These are phyloP conservation scores for Ceratocystis cacaofunesta DNA, from an alignment of 2,329 filamentous ascomycete species.

Conservation along the genomic window DNA sequence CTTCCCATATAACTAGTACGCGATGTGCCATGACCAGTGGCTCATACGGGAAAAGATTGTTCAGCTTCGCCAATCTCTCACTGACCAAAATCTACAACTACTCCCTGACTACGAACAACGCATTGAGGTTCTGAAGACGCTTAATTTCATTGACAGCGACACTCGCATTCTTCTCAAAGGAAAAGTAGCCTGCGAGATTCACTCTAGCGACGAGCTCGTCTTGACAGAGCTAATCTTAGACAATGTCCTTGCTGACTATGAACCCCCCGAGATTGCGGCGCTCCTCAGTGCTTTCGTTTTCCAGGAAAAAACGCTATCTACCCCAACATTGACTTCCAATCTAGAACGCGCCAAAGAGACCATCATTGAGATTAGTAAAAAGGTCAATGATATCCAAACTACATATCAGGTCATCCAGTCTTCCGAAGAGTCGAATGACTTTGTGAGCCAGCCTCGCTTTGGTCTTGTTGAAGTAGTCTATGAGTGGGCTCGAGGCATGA, in stretches of 20 bases:
- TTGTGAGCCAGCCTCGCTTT: conserved; percentile 73
- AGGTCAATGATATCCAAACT: conserved; percentile 80
- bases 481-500: conserved; percentile 96
- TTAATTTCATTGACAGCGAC: conserved; percentile 79
- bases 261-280: conserved; percentile 91
- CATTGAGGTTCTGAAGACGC: conserved; percentile 77
- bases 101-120: conserved; percentile 95
- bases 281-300: conserved; percentile 91
- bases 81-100: conserved; percentile 89
- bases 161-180: conserved; percentile 88
- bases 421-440: conserved; percentile 82
- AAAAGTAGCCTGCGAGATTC: conserved; percentile 96
- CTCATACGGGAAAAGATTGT: conserved; percentile 87
- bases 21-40: conserved; percentile 95
- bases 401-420: conserved; percentile 84
- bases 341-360: conserved; percentile 71
- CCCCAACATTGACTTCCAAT: conserved; percentile 65
- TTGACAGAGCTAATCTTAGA: conserved; percentile 92
- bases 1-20: conserved; percentile 43
- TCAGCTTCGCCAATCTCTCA: conserved; percentile 74
- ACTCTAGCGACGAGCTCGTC: conserved; percentile 90
- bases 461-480: conserved; percentile 96
- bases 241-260: conserved; percentile 88
- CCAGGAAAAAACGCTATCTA: conserved; percentile 81
- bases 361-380: conserved; percentile 81